Evolutionary conservation across 306 rosid genomes (phyloP).

Genomic region (Castanospermum australe): DNA sequence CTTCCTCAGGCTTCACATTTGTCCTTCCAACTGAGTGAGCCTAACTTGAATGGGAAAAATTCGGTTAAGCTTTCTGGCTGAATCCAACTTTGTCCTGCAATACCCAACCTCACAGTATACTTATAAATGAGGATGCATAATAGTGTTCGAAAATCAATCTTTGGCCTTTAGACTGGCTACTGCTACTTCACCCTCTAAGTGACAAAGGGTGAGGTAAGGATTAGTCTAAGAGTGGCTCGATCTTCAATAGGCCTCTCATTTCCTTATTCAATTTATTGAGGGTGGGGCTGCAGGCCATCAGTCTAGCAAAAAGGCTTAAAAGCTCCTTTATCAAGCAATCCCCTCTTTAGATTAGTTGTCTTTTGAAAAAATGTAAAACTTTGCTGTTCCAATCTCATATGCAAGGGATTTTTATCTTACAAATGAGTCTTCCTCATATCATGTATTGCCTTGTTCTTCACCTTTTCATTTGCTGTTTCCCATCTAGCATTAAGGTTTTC

Average conservation of each 20-base stretch:
- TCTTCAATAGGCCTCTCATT: background rate
- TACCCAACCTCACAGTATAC: background rate
- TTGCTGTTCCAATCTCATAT: background rate
- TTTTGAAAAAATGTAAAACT: background rate
- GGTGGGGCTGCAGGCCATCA: background rate
- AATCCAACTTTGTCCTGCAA: background rate
- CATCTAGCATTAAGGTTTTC: constrained; percentile 14
- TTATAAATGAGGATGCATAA: background rate
- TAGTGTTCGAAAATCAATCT: background rate
- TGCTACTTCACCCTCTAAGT: background rate
- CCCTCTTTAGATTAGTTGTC: background rate
- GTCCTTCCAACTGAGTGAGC: background rate
- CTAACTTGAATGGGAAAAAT: background rate
- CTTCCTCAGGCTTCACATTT: background rate
- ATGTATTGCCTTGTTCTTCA: constrained; percentile 10
- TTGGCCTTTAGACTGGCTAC: background rate
- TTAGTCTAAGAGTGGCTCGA: background rate
- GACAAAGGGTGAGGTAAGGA: background rate
- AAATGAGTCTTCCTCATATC: background rate
- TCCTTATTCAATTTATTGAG: background rate
- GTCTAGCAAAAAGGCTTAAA: background rate
- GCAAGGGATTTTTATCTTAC: background rate
- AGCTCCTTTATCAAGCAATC: background rate
- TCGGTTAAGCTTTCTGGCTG: background rate
- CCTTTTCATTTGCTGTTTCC: constrained; percentile 12